These are phyloP conservation scores for Penicillium psychrofluorescens DNA, from an alignment of 495 filamentous ascomycete genomes.

Conservation along the genomic window DNA sequence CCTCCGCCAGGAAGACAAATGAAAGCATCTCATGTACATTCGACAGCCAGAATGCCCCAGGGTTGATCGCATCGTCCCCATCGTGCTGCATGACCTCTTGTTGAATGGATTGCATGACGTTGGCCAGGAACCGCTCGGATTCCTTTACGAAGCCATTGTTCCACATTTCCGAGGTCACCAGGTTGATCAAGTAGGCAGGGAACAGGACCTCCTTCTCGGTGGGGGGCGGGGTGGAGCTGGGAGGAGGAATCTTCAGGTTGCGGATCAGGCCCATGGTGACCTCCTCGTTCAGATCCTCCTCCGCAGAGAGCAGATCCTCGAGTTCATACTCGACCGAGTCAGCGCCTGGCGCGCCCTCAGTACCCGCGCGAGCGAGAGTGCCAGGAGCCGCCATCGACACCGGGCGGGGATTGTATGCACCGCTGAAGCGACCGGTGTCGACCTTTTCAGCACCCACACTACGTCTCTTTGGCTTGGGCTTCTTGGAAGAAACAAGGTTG, in stretches of 20 bases:
- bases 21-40: conserved; percentile 99
- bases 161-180: conserved; percentile 99
- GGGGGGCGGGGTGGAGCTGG: conserved; percentile 73
- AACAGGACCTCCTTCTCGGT: conserved; percentile 98
- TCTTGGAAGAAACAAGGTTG: conserved; percentile 95
- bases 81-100: conserved; percentile 99
- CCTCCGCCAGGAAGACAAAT: conserved; percentile 97
- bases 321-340: conserved; percentile 92
- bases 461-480: conserved; percentile 91
- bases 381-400: conserved; percentile 86
- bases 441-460: conserved; percentile 87
- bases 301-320: conserved; percentile 86
- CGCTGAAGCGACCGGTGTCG: conserved; percentile 79
- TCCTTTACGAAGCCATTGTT: conserved; percentile 99
- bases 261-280: conserved; percentile 91
- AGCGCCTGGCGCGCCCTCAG: conserved; percentile 65
- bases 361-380: conserved; percentile 52
- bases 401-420: conserved; percentile 86
- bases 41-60: conserved; percentile 97
- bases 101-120: conserved; percentile 99
- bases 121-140: conserved; percentile 95
- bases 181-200: conserved; percentile 96
- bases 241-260: conserved; percentile 90
- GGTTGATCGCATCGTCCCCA: conserved; percentile 94
- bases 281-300: conserved; percentile 92